Conservation (phyloP, 768 basidiomycete species). For the Tricholoma terreum region DNA sequence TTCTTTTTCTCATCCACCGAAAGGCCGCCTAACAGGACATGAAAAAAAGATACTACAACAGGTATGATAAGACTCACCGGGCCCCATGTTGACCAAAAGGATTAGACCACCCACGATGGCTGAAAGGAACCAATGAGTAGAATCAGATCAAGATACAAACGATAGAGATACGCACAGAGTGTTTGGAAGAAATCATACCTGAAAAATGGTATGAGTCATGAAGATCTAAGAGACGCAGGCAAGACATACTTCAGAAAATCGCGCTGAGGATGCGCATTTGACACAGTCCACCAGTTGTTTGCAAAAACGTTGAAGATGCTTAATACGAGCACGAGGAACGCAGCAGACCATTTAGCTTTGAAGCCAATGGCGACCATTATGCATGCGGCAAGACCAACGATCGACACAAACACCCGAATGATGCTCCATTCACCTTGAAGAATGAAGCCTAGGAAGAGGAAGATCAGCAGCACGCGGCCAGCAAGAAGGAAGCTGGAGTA, state of each 20-base stretch:
- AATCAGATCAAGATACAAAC: background rate
- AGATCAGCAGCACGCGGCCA: conserved; percentile 94
- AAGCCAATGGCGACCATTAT: conserved; percentile 97
- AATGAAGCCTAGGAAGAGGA: conserved; percentile 98
- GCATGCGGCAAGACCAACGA: conserved; percentile 89
- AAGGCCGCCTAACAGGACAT: conserved; percentile 65
- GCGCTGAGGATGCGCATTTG: conserved; percentile 88
- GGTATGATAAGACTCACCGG: conserved; percentile 51
- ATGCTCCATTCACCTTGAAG: conserved; percentile 91
- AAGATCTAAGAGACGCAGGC: background rate
- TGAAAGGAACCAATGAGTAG: conserved; percentile 17
- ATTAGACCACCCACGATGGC: conserved; percentile 97
- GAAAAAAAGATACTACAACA: background rate
- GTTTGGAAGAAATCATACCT: conserved; percentile 99
- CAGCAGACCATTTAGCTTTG: conserved; percentile 98
- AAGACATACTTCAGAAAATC: conserved; percentile 94
- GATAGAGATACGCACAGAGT: conserved; percentile 48
- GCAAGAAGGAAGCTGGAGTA: conserved; percentile 85
- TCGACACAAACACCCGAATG: conserved; percentile 79
- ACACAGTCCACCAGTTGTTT: conserved; percentile 98
- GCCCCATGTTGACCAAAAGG: conserved; percentile 97
- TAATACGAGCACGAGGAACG: conserved; percentile 89
- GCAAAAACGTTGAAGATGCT: conserved; percentile 96
- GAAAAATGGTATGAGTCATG: conserved; percentile 19
- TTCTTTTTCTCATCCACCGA: conserved; percentile 99